Percentiles rank a stretch among this genome's conserved stretches.
Conservation (phyloP, 2,329 filamentous ascomycete species). For the Endocalyx cinctus region DNA sequence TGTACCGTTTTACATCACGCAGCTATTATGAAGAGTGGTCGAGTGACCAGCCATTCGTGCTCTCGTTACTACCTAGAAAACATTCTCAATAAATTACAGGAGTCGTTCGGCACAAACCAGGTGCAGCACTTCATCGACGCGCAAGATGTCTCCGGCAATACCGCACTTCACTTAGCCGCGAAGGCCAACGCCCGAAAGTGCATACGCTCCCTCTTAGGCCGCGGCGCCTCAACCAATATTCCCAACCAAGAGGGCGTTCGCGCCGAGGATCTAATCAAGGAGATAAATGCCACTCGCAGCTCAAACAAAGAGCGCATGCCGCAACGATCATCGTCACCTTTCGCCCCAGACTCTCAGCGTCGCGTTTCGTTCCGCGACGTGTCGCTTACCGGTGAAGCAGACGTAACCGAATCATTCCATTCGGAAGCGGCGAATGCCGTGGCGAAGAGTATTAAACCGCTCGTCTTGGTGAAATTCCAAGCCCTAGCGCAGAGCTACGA, state of each 20-base stretch:
- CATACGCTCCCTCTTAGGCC: slow-evolving; percentile 70
- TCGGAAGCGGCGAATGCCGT: slow-evolving; percentile 66
- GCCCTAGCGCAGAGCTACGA: slow-evolving; percentile 69
- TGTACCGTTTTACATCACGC: slow-evolving; percentile 94
- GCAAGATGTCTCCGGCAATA: slow-evolving; percentile 84
- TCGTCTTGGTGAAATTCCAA: slow-evolving; percentile 68
- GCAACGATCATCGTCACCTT: slow-evolving; percentile 72
- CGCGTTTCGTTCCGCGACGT: slow-evolving; percentile 51
- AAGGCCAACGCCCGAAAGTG: slow-evolving; percentile 86
- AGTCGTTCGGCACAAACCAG: slow-evolving; percentile 69
- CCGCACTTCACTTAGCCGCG: slow-evolving; percentile 70
- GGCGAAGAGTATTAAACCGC: slow-evolving; percentile 62
- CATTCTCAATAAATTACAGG: slow-evolving; percentile 80
- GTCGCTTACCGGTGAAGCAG: slow-evolving; percentile 38
- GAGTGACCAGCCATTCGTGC: slow-evolving; percentile 77
- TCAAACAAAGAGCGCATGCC: slow-evolving; percentile 61
- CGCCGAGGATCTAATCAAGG: slow-evolving; percentile 78
- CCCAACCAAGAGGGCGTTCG: slow-evolving; percentile 77
- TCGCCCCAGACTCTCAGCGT: slow-evolving; percentile 57
- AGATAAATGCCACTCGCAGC: slow-evolving; percentile 62
- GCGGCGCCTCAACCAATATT: slow-evolving; percentile 79
- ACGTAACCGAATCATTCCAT: slow-evolving; percentile 41
- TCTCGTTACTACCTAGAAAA: slow-evolving; percentile 92
- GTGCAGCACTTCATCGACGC: slow-evolving; percentile 76
- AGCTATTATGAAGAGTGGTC: slow-evolving; percentile 78